Evolutionary conservation across 352 stramenopile species (phyloP), one percentile per base, ranked within the genome.

Genomic region (Globisporangium paroecandrum): DNA sequence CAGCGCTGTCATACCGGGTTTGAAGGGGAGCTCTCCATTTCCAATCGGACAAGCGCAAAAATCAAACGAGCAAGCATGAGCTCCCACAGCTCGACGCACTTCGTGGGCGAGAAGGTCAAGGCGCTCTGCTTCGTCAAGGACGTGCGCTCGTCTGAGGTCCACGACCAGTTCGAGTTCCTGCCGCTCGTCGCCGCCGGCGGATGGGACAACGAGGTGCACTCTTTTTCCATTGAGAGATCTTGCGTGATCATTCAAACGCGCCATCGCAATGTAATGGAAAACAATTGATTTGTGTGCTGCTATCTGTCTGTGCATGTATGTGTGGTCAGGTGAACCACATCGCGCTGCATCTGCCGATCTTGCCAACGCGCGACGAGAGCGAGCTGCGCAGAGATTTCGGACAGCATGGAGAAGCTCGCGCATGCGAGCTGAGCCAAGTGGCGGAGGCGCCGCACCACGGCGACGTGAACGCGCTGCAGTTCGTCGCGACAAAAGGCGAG

Each of bases 401-500:
- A 24, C 53, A 69, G 6, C 58, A 29, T 15, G 56, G 69, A 20
- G 58, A 64, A 13, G 8, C 57, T 7, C 69, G 65, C 13, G 56
- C 73, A 51, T 86, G 73, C 53, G 77, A 91, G 46, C 69, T 91
- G 41, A 81, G 58, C 8, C 71, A 68, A 3, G 64, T 93, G 65
- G 76, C 76, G 10, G 73, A 88, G 57, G 69, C 68, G 13, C 68
- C 79, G 25, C 79, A 89, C 58, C 71, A 74, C 0, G 83, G 85
- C 65, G 85, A 91, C 43, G 85, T 89, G 47, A 89, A 87, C 63
- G 82, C 79, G 34, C 70, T 93, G 43, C 70, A 74, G 24, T 91
- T 91, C 59, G 78, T 87, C 22, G 62, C 71, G 1, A 63, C 69
- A 7, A 74, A 62, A 34, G 76, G 66, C 46, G 75, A 85, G 57